phyloP scores from a whole-genome alignment of 139 green algal genomes.

The Tetradesmus lagerheimii region DNA sequence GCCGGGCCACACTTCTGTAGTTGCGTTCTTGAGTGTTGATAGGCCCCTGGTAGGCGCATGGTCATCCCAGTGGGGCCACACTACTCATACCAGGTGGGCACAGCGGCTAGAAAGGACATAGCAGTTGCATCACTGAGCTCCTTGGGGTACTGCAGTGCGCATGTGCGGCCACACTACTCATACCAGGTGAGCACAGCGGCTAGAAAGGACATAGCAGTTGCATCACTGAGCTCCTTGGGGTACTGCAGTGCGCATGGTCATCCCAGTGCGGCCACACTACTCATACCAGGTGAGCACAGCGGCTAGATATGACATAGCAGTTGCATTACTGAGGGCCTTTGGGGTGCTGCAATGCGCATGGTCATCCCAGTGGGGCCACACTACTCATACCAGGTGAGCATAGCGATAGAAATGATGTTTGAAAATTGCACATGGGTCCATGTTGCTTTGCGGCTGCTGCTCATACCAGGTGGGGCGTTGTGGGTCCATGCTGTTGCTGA shows the following conservation, averaged over 20 bases:
- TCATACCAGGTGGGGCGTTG: too few relatives aligned
- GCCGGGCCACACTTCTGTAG: too few relatives aligned
- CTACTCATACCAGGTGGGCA: constrained; percentile 14
- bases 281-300: constrained; percentile 49
- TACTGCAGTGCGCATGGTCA: constrained; percentile 78
- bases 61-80: constrained; percentile 82
- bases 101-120: too few relatives aligned
- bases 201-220: too few relatives aligned
- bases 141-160: constrained; percentile 58
- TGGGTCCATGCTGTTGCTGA: too few relatives aligned
- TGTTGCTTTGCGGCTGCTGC: too few relatives aligned
- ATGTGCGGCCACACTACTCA: constrained; percentile 67
- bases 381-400: constrained; percentile 2
- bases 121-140: too few relatives aligned
- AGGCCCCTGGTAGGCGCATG: constrained; percentile 76
- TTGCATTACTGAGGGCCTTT: not conserved
- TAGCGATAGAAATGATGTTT: too few relatives aligned
- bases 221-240: not conserved
- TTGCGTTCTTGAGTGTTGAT: too few relatives aligned
- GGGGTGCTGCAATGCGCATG: constrained; percentile 69
- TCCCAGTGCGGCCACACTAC: constrained; percentile 76
- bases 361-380: constrained; percentile 82
- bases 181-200: not conserved
- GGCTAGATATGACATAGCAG: too few relatives aligned
- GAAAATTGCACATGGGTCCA: too few relatives aligned